Evolutionary conservation across 2,329 filamentous ascomycete genomes (phyloP).

Genomic region (Fusarium citri): DNA sequence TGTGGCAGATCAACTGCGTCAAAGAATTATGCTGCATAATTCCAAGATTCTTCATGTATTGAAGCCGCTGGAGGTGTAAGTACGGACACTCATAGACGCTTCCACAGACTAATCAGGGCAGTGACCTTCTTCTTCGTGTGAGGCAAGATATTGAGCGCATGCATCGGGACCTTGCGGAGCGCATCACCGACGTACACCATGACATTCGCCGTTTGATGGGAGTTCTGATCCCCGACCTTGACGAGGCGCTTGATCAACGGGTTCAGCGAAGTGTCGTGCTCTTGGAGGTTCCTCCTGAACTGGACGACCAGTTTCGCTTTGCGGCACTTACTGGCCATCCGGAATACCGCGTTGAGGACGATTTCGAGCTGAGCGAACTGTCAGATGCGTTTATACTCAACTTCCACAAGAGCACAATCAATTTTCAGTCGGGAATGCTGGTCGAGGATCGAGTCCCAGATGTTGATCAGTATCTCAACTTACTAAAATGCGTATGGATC

Average conservation of each 20-base stretch:
- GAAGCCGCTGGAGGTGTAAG: slow-evolving; percentile 54
- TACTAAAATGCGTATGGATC: slow-evolving; percentile 52
- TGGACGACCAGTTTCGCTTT: slow-evolving; percentile 43
- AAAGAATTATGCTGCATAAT: slow-evolving; percentile 51
- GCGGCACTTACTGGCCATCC: slow-evolving; percentile 39
- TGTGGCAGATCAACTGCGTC: slow-evolving; percentile 48
- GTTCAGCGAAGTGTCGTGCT: slow-evolving; percentile 26
- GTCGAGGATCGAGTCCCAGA: slow-evolving; percentile 43
- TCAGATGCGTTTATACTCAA: slow-evolving; percentile 51
- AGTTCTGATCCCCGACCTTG: slow-evolving; percentile 44
- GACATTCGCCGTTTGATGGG: slow-evolving; percentile 44
- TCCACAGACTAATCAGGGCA: slow-evolving; percentile 23
- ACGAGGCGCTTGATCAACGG: slow-evolving; percentile 40
- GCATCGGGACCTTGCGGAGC: slow-evolving; percentile 40
- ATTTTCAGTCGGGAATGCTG: slow-evolving; percentile 44
- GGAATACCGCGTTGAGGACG: slow-evolving; percentile 34
- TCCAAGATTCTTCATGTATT: slow-evolving; percentile 50
- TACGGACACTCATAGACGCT: neutral
- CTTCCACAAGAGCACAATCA: slow-evolving; percentile 44
- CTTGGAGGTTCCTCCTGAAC: slow-evolving; percentile 36
- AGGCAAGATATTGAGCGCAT: slow-evolving; percentile 46
- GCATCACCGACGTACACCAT: slow-evolving; percentile 40
- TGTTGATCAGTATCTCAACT: slow-evolving; percentile 47
- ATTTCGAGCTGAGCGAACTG: slow-evolving; percentile 45
- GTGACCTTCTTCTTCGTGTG: slow-evolving; percentile 49